Evolutionary conservation across 345 rosid species (phyloP).

Genomic region (Euclidium syriacum): DNA sequence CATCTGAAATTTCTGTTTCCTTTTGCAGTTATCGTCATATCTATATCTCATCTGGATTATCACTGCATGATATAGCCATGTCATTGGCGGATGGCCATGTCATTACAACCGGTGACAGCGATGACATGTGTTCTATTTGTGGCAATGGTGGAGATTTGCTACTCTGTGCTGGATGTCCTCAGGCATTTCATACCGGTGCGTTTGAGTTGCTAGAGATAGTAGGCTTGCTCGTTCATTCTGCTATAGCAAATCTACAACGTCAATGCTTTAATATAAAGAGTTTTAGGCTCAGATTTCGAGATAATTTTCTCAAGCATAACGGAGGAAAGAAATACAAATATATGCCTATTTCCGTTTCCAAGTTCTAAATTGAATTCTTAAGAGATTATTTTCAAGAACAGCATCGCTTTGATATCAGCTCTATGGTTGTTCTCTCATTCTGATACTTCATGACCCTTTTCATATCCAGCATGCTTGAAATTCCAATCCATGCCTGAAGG

Average conservation of each 20-base stretch:
- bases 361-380: background rate
- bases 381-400: background rate
- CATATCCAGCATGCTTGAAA: conserved; percentile 71
- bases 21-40: conserved; percentile 70
- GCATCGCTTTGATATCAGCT: background rate
- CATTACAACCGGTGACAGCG: conserved; percentile 50
- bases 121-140: conserved; percentile 78
- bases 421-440: background rate
- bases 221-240: background rate
- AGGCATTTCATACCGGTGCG: conserved; percentile 74
- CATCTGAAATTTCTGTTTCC: conserved; percentile 5
- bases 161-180: conserved; percentile 70
- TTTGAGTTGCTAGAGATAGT: background rate
- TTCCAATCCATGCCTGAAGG: conserved; percentile 49
- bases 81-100: conserved; percentile 66
- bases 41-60: conserved; percentile 58
- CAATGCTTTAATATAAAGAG: background rate
- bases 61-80: conserved; percentile 79
- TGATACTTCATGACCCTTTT: conserved; percentile 18
- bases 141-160: conserved; percentile 64
- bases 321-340: background rate
- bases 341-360: background rate
- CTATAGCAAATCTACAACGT: background rate
- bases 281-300: background rate
- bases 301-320: background rate